Percentiles rank a stretch among this genome's conserved stretches.
Evolutionary conservation across 371 early-diverging fungal species (phyloP).

Genomic region (Actinomortierella wolfii): DNA sequence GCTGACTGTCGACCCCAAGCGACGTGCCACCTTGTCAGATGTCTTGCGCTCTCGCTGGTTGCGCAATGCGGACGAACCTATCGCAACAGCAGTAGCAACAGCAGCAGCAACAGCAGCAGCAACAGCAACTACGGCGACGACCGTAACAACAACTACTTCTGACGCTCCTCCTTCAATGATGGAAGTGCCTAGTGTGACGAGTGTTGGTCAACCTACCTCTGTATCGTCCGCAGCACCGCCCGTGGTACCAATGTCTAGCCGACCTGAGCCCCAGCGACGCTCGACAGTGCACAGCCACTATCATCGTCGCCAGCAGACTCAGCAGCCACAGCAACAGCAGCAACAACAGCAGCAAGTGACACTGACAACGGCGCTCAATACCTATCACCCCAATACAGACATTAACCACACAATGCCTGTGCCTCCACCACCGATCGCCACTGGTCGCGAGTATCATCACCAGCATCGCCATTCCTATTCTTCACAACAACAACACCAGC

Average conservation of each 20-base stretch:
- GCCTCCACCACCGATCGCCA: background rate
- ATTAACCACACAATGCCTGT: constrained; percentile 29
- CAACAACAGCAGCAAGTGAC: constrained; percentile 11
- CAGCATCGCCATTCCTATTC: no score
- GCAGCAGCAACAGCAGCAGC: no score
- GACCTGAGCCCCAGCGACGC: no score
- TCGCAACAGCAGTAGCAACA: constrained; percentile 10
- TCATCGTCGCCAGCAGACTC: constrained; percentile 6
- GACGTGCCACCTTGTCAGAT: constrained; percentile 50
- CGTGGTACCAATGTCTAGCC: no score
- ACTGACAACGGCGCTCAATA: constrained; percentile 12
- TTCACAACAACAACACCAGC: background rate
- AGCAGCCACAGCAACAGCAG: constrained; percentile 13
- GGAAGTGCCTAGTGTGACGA: no score
- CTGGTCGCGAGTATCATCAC: background rate
- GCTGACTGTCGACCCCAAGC: constrained; percentile 58
- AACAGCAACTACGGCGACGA: no score
- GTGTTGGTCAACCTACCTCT: no score
- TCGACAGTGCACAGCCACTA: constrained; percentile 17
- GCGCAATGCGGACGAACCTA: constrained; percentile 36
- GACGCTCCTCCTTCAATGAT: no score
- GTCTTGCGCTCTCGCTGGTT: constrained; percentile 40
- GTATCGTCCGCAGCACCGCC: no score
- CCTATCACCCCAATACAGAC: constrained; percentile 30
- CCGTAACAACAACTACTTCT: no score